These are phyloP conservation scores for Trypanosoma mega DNA, from an alignment of 208 protist genomes.

Conservation along the genomic window DNA sequence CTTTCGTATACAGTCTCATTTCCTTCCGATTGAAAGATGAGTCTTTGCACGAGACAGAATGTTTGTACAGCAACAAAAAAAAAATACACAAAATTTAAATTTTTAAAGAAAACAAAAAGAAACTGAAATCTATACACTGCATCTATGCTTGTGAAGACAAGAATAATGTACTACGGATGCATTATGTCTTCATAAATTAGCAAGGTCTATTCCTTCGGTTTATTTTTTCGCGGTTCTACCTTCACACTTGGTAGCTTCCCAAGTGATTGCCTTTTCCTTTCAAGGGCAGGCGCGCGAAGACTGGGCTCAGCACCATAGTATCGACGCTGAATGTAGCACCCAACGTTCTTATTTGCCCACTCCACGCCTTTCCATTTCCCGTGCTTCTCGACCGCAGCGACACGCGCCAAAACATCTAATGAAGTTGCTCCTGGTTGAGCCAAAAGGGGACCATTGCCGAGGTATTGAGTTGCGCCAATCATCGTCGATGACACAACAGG, in stretches of 20 bases:
- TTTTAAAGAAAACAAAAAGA: too few relatives aligned
- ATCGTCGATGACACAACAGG: too few relatives aligned
- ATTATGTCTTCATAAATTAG: neutral
- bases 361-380: constrained; percentile 29
- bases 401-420: constrained; percentile 9
- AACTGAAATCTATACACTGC: too few relatives aligned
- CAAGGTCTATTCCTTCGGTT: neutral
- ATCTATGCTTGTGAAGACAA: neutral
- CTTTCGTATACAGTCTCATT: too few relatives aligned
- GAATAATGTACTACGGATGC: neutral
- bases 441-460: too few relatives aligned
- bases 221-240: constrained; percentile 39
- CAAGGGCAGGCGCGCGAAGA: constrained; percentile 70
- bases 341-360: constrained; percentile 87
- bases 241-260: constrained; percentile 52
- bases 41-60: too few relatives aligned
- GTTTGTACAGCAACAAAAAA: too few relatives aligned
- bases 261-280: constrained; percentile 36
- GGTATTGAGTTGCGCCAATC: too few relatives aligned
- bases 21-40: too few relatives aligned
- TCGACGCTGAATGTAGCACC: constrained; percentile 85
- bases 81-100: too few relatives aligned
- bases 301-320: constrained; percentile 85
- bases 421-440: too few relatives aligned
- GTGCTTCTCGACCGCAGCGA: constrained; percentile 9